phyloP scores from a whole-genome alignment of 208 protist genomes.

The Wallacemonas sp. region DNA sequence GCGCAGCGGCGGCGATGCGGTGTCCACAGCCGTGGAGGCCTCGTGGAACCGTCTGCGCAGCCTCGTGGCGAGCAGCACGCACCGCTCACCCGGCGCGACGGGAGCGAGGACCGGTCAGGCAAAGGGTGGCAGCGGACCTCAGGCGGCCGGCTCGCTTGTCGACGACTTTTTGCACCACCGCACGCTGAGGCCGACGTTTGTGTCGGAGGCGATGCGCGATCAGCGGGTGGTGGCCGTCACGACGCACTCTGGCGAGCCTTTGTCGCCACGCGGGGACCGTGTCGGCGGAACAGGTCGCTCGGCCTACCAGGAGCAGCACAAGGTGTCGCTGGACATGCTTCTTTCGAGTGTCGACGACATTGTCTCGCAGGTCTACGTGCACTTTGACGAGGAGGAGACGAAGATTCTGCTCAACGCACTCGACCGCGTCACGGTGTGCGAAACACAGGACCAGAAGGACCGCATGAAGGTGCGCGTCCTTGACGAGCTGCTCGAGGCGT shows the following conservation, averaged over 20 bases:
- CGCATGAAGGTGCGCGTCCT: constrained; percentile 64
- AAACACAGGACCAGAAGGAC: constrained; percentile 66
- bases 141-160: constrained; percentile 30
- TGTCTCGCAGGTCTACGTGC: constrained; percentile 88
- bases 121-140: constrained; percentile 13
- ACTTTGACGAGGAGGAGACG: constrained; percentile 89
- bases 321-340: constrained; percentile 81
- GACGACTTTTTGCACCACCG: constrained; percentile 37
- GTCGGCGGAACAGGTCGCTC: constrained; percentile 65
- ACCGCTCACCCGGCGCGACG: constrained; percentile 14
- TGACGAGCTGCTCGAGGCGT: constrained; percentile 74
- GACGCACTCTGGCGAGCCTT: constrained; percentile 70
- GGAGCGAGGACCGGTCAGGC: neutral
- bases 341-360: constrained; percentile 89
- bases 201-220: constrained; percentile 61
- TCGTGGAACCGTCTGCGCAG: constrained; percentile 40
- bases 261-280: constrained; percentile 80
- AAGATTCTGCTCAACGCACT: constrained; percentile 90
- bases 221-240: constrained; percentile 71
- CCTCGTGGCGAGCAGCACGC: constrained; percentile 37
- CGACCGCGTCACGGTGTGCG: constrained; percentile 75
- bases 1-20: constrained; percentile 16
- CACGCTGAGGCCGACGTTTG: constrained; percentile 52
- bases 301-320: constrained; percentile 58
- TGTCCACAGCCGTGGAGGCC: constrained; percentile 31